phyloP scores from a whole-genome alignment of 192 early-diverging fungal species.

The Backusella circina region DNA sequence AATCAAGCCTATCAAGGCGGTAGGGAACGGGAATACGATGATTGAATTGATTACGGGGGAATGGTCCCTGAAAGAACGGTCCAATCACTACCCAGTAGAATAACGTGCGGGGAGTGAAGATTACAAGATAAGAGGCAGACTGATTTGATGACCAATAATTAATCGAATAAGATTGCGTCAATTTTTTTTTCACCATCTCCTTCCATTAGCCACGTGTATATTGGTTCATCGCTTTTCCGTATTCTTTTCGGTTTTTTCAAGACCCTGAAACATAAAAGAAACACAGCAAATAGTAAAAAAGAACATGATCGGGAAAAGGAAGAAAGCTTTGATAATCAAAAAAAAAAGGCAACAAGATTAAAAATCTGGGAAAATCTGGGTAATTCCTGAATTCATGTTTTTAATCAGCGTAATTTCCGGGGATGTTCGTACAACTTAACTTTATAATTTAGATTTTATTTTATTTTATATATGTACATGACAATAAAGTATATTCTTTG shows the following conservation, averaged over 20 bases:
- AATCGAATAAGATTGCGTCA: not conserved
- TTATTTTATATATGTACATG: not conserved
- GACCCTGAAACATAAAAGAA: slow-evolving; percentile 1
- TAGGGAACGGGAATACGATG: not conserved
- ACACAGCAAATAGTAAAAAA: not conserved
- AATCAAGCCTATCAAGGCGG: not conserved
- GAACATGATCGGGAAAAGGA: not conserved
- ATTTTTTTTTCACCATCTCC: not conserved
- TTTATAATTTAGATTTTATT: not conserved
- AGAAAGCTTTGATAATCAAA: slow-evolving; percentile 2
- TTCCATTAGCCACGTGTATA: not conserved
- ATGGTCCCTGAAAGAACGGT: not conserved
- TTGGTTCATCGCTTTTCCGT: not conserved
- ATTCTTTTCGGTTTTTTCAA: not conserved
- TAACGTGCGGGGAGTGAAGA: not conserved
- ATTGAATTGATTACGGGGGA: not conserved
- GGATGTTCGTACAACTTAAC: not conserved
- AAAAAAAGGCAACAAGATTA: not conserved
- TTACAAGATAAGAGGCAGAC: not conserved
- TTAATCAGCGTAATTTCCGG: not conserved
- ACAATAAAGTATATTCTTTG: not conserved
- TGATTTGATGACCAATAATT: not conserved
- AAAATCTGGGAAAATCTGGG: slow-evolving; percentile 7
- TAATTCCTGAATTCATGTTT: not conserved
- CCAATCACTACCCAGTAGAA: not conserved